Evolutionary conservation across 2,329 filamentous ascomycete species (phyloP), one percentile per base, ranked within the genome.

Genomic region (Xenoacremonium recifei): DNA sequence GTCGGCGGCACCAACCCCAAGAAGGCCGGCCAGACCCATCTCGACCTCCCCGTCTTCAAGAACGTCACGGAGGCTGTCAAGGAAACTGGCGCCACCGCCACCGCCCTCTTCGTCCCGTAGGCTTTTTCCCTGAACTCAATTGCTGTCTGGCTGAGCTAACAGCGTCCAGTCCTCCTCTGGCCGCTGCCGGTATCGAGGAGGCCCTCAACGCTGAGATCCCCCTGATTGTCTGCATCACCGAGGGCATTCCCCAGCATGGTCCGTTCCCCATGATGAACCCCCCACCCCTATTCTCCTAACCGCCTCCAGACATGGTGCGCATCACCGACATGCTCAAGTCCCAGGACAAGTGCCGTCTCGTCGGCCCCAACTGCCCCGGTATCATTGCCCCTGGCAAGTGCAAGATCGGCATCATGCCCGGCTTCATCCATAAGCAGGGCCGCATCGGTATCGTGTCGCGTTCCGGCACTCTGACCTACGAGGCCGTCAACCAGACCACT

Each of bases 371-470:
- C 79, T 99, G 93, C 79, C 93, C 93, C 53, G 93, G 92, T 69
- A 92, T 97, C 73, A 97, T 97, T 71, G 92, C 79, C 41, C 81
- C 82, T 48, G 93, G 92, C 61, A 92, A 95, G 82, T 99, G 93
- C 84, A 99, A 99, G 79, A 97, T 99, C 65, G 93, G 93, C 67
- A 99, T 99, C 76, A 97, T 99, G 93, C 68, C 93, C 54, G 93
- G 93, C 62, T 96, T 97, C 80, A 97, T 99, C 76, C 93, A 99
- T 84, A 97, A 97, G 83, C 89, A 91, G 71, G 93, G 93, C 61
- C 91, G 93, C 69, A 91, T 99, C 66, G 93, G 93, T 65, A 97
- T 99, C 70, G 93, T 99, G 71, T 96, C 91, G 60, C 88, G 93
- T 62, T 97, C 93, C 64, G 93, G 93, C 64, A 99, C 93, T 58